Evolutionary conservation across 179 eudicot genomes (phyloP).

Genomic region (Drosera spatulata): DNA sequence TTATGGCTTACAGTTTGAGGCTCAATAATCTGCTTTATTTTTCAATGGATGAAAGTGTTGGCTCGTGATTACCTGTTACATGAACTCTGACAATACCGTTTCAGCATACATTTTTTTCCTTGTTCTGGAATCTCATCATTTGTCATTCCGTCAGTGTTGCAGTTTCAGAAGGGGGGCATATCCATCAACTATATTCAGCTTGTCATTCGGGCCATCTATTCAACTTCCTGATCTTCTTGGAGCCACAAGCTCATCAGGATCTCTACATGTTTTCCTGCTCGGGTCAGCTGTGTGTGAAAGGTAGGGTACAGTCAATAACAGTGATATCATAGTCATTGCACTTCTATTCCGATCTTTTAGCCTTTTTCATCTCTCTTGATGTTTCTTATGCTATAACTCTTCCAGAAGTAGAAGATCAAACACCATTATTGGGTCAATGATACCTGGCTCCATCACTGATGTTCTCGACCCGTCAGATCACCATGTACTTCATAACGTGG

Average conservation of each 20-base stretch:
- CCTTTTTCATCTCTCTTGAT: not conserved
- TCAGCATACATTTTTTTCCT: not conserved
- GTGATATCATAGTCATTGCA: not conserved
- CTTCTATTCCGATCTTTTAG: not conserved
- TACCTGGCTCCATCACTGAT: conserved; percentile 65
- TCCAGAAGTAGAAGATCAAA: conserved; percentile 43
- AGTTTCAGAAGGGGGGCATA: conserved; percentile 91
- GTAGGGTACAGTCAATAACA: conserved; percentile 17
- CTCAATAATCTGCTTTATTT: not conserved
- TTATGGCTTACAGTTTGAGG: too few species aligned
- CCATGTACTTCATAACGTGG: conserved; percentile 78
- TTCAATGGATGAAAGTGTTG: not conserved
- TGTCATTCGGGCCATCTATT: conserved; percentile 72
- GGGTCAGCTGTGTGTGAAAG: conserved; percentile 49
- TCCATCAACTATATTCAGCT: conserved; percentile 70
- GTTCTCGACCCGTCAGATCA: conserved; percentile 78
- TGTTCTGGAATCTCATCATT: conserved; percentile 15
- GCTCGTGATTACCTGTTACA: not conserved
- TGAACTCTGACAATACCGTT: not conserved
- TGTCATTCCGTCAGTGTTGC: conserved; percentile 52
- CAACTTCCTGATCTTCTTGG: conserved; percentile 69
- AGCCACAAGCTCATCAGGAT: conserved; percentile 87
- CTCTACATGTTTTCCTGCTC: conserved; percentile 72
- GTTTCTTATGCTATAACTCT: not conserved
- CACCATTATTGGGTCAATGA: conserved; percentile 58